These are phyloP conservation scores for Cydonia oblonga DNA, from an alignment of 331 rosid species.

Conservation along the genomic window DNA sequence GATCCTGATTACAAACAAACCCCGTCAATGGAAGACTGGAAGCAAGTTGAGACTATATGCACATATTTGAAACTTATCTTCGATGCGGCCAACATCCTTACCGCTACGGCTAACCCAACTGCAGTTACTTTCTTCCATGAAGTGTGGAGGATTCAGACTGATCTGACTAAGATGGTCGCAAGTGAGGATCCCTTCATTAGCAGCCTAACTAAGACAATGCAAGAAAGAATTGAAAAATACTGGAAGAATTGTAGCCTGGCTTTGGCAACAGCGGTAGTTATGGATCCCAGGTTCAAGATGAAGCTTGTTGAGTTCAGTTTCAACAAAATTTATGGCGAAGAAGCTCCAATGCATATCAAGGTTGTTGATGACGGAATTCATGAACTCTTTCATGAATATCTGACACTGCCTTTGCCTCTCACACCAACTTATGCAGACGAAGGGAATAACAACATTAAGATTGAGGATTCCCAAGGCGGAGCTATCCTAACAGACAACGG, in stretches of 20 bases:
- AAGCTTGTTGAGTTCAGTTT: slow-evolving; percentile 94
- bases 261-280: slow-evolving; percentile 79
- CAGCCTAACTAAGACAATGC: slow-evolving; percentile 46
- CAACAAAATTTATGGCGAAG: slow-evolving; percentile 70
- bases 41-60: slow-evolving; percentile 63
- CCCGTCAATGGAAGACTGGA: slow-evolving; percentile 82
- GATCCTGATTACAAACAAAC: slow-evolving; percentile 79
- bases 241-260: slow-evolving; percentile 76
- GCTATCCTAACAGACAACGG: slow-evolving; percentile 58
- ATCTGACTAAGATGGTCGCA: slow-evolving; percentile 42
- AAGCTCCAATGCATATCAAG: slow-evolving; percentile 54
- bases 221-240: slow-evolving; percentile 59
- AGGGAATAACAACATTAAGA: slow-evolving; percentile 30
- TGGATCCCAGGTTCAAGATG: slow-evolving; percentile 98
- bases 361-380: slow-evolving; percentile 83
- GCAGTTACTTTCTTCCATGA: slow-evolving; percentile 72
- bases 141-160: slow-evolving; percentile 87
- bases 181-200: slow-evolving; percentile 58
- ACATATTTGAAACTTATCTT: slow-evolving; percentile 57
- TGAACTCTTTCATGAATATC: slow-evolving; percentile 78
- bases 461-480: slow-evolving; percentile 50
- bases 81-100: slow-evolving; percentile 67
- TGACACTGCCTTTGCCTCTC: slow-evolving; percentile 69
- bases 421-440: slow-evolving; percentile 82
- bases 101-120: slow-evolving; percentile 49